Conservation (phyloP, 768 basidiomycete species). For the Kwoniella sp. region DNA sequence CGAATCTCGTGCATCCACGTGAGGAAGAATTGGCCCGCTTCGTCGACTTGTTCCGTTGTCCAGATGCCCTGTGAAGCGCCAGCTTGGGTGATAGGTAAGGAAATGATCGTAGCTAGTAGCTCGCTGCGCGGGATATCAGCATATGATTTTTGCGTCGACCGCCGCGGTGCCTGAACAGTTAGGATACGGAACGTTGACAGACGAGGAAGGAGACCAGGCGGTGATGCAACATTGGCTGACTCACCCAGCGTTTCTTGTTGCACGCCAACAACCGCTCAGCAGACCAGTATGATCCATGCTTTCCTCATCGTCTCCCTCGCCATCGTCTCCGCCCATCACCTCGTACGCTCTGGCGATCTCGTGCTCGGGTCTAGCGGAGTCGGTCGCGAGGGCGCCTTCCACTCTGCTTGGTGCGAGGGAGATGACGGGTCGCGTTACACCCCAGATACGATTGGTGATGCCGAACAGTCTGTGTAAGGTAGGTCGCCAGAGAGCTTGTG, state of each 20-base stretch:
- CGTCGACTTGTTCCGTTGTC: slow-evolving; percentile 28
- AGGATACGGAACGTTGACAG: too few species aligned
- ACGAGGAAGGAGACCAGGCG: neutral
- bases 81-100: slow-evolving; percentile 27
- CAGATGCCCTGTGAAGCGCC: slow-evolving; percentile 28
- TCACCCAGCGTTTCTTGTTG: slow-evolving; percentile 53
- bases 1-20: slow-evolving; percentile 53
- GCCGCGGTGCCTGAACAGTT: too few species aligned
- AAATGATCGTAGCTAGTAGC: slow-evolving; percentile 34
- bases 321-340: slow-evolving; percentile 30
- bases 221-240: slow-evolving; percentile 2
- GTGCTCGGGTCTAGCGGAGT: slow-evolving; percentile 35
- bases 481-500: slow-evolving; percentile 21
- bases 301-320: slow-evolving; percentile 35
- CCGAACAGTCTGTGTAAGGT: slow-evolving; percentile 25
- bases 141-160: neutral
- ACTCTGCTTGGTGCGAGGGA: slow-evolving; percentile 28
- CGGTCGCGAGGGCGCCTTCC: slow-evolving; percentile 13
- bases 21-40: slow-evolving; percentile 42
- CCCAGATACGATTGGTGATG: slow-evolving; percentile 42
- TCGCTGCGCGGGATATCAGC: slow-evolving; percentile 23
- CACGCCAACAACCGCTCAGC: slow-evolving; percentile 53
- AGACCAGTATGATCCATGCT: slow-evolving; percentile 41
- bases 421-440: slow-evolving; percentile 39
- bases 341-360: slow-evolving; percentile 54